These are phyloP conservation scores for Mortierella sp. DNA, from an alignment of 371 early-diverging fungal species.

Conservation along the genomic window DNA sequence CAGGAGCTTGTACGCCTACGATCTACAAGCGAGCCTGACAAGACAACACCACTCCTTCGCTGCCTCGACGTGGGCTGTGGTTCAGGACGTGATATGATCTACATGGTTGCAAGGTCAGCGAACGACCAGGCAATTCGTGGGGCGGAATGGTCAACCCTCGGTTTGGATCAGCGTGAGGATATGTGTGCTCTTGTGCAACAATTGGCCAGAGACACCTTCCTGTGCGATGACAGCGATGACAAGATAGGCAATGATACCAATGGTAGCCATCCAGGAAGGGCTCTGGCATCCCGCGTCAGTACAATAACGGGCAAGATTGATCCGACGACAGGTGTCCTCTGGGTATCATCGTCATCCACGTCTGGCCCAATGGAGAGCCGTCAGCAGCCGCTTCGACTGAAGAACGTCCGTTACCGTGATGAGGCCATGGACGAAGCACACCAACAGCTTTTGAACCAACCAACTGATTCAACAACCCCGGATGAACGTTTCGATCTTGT, in stretches of 20 bases:
- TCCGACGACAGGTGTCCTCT: slow-evolving; percentile 13
- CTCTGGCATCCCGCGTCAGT: slow-evolving; percentile 4
- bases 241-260: not conserved
- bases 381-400: not conserved
- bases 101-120: slow-evolving; percentile 18
- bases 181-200: slow-evolving; percentile 11
- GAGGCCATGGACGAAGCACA: not conserved
- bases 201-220: slow-evolving; percentile 9
- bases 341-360: not conserved
- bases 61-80: slow-evolving; percentile 31
- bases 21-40: not conserved
- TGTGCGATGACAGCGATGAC: not conserved
- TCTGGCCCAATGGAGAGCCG: not conserved
- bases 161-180: slow-evolving; percentile 19
- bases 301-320: slow-evolving; percentile 18
- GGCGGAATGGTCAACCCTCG: slow-evolving; percentile 12
- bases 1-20: not conserved
- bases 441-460: not conserved
- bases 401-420: slow-evolving; percentile 2
- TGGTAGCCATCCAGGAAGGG: not conserved
- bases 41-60: slow-evolving; percentile 1
- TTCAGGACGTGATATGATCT: slow-evolving; percentile 20
- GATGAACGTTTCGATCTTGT: slow-evolving; percentile 21
- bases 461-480: not conserved
- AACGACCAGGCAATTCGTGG: not conserved